A percentile compares a stretch with the other conserved stretches of the same genome.
phyloP scores from a whole-genome alignment of 257 asterid species.

The Agastache rugosa region DNA sequence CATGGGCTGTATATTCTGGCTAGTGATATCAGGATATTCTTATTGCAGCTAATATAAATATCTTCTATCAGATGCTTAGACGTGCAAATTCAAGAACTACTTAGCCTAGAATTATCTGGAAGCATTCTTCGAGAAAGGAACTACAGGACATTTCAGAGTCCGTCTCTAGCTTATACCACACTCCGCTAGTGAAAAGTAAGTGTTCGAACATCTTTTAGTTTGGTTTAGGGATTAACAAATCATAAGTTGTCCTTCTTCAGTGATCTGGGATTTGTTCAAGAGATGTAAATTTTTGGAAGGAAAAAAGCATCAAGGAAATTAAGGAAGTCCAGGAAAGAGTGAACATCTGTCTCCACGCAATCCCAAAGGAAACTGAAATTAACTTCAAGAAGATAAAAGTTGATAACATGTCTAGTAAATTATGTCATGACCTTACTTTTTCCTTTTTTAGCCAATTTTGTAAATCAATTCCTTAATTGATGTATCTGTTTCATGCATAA shows the following conservation, averaged over 20 bases:
- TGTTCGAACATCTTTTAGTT: neutral
- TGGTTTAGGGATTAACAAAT: conserved; percentile 7
- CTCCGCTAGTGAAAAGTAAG: neutral
- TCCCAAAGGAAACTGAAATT: neutral
- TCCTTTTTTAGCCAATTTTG: neutral
- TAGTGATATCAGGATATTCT: neutral
- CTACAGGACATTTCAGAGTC: neutral
- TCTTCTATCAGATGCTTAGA: neutral
- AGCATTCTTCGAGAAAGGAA: neutral
- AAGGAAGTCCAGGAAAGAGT: neutral
- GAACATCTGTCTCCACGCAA: neutral
- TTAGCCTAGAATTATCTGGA: too few relatives aligned
- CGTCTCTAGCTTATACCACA: too few relatives aligned
- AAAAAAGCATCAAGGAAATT: neutral
- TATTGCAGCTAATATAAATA: neutral
- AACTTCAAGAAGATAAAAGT: conserved; percentile 16
- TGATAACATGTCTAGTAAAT: neutral
- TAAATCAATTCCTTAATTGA: conserved; percentile 4
- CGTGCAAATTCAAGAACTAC: neutral
- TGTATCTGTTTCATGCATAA: neutral
- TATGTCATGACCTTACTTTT: neutral
- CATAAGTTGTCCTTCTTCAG: neutral
- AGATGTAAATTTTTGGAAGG: neutral
- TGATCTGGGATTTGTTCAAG: neutral
- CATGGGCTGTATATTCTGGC: too few relatives aligned